Conservation (phyloP, 2,329 filamentous ascomycete species). For the Colletotrichum simmondsii region DNA sequence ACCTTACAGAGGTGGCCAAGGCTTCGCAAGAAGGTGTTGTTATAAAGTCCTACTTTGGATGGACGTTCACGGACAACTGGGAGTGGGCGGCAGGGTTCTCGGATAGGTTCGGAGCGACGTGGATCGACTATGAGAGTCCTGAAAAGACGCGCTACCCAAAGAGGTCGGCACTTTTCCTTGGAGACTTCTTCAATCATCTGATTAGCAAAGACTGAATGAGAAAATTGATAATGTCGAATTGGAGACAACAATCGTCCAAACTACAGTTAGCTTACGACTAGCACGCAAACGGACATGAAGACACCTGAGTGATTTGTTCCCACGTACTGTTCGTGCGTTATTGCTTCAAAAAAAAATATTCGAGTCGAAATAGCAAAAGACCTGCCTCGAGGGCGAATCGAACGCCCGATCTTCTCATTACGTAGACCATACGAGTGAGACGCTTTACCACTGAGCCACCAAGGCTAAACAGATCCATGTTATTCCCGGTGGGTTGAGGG, state of each 20-base stretch:
- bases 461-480: constrained; percentile 15
- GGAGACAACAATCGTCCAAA: too few species aligned
- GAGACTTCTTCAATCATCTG: constrained; percentile 43
- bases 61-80: constrained; percentile 56
- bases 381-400: constrained; percentile 35
- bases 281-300: too few species aligned
- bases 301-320: too few species aligned
- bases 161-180: constrained; percentile 43
- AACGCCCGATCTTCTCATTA: constrained; percentile 36
- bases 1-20: constrained; percentile 49
- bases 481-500: fast-evolving
- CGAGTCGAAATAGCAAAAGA: background rate
- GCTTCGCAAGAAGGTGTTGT: constrained; percentile 50
- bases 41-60: constrained; percentile 53
- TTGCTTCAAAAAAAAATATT: background rate
- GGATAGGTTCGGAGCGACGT: constrained; percentile 52
- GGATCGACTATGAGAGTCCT: constrained; percentile 50
- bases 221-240: too few species aligned
- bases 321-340: background rate
- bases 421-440: constrained; percentile 23
- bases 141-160: constrained; percentile 49
- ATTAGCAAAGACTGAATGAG: constrained; percentile 30
- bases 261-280: too few species aligned
- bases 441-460: constrained; percentile 36
- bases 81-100: constrained; percentile 55